Evolutionary conservation across 441 rosid species (phyloP).

Genomic region (Metrosideros polymorpha): DNA sequence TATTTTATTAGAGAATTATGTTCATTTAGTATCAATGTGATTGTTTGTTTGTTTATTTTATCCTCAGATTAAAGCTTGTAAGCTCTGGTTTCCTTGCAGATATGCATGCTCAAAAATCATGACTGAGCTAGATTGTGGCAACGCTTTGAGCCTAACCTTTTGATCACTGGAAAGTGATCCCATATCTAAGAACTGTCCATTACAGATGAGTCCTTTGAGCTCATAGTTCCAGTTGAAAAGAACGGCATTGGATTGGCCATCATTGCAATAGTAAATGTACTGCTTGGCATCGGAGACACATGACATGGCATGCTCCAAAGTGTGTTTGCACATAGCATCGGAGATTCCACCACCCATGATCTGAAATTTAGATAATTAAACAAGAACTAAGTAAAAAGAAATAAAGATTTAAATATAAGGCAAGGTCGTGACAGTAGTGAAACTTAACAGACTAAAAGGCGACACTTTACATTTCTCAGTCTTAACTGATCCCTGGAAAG

Average conservation of each 20-base stretch:
- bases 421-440: not conserved
- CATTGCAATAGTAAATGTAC: fast-evolving
- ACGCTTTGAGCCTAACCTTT: not conserved
- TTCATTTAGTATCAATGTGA: not conserved
- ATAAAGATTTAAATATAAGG: not conserved
- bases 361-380: not conserved
- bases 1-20: not conserved
- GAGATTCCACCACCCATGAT: not conserved
- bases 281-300: not conserved
- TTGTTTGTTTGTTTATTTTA: not conserved
- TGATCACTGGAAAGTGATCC: not conserved
- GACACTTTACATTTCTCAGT: not conserved
- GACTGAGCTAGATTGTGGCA: not conserved
- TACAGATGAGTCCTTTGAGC: not conserved
- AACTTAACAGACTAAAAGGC: not conserved
- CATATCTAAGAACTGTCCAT: not conserved
- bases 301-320: not conserved
- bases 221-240: not conserved
- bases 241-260: not conserved
- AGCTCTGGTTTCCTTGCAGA: not conserved
- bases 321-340: not conserved
- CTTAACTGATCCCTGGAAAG: not conserved
- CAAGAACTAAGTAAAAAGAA: not conserved
- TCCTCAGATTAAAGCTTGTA: not conserved
- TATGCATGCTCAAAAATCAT: not conserved